Evolutionary conservation across 1,284 basidiomycete species (phyloP), one percentile per base, ranked within the genome.

Genomic region (Apiotrichum gracile): DNA sequence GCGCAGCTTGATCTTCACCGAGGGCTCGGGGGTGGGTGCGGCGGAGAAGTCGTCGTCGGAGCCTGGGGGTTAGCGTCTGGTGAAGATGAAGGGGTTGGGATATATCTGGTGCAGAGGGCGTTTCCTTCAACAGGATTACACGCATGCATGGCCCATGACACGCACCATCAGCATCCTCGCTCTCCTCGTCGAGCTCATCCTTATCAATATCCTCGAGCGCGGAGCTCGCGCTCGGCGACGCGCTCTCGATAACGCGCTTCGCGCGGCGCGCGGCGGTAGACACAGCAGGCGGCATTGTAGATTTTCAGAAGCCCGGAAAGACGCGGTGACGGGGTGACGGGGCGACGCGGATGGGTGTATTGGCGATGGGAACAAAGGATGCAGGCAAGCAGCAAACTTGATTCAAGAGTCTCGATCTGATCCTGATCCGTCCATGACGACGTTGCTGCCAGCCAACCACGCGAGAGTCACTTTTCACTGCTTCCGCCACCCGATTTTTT

Each of bases 211-310:
- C 33, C 16, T 57, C 59, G 16, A 40, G 39, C 13, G 21, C 25
- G 38, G 49, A 21, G n/a, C 50, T 51, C 26, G 40, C 60, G 19
- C 24, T 56, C 40, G 42, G 54, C 37, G 17, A 44, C 17, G 44
- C 52, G 49, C 48, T 51, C 33, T 65, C 57, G 24, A 65, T 58
- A 14, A 66, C 49, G 21, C 61, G 57, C 49, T 60, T 61, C 10
- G 57, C 59, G 22, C 61, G 58, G 22, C 62, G 55, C 37, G 58
- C 50, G 5, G 62, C 57, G 19, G 52, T 34, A 0, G 64, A 42
- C n/a, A 64, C 51, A 14, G 57, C 47, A 12, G 54, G 51, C 4
- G 58, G 55, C 47, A 57, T 54, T 37, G 29, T 42, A 22, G 51
- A 5, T 22, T 22, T 21, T 26, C 5, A 24, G 17, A 27, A 21